phyloP scores from a whole-genome alignment of 805 yeast species.

The Saturnispora silvae region DNA sequence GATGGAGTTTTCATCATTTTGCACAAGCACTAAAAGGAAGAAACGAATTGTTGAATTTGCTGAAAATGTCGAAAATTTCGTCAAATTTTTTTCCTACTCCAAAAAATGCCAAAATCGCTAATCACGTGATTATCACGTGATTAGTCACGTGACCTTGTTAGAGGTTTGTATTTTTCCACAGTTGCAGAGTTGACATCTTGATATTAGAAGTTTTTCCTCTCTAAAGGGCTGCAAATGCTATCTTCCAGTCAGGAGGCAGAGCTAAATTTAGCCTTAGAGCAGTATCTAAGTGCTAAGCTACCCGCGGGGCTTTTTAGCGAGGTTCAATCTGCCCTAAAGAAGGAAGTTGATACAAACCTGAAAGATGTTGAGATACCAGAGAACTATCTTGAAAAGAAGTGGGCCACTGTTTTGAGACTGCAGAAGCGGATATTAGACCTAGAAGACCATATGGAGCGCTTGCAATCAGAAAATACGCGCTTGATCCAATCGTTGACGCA shows the following conservation, averaged over 20 bases:
- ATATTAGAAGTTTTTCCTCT: background rate
- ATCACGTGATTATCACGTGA: no score
- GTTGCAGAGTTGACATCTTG: no score
- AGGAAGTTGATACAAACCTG: no score
- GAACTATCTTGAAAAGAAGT: constrained; percentile 55
- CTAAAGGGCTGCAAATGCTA: constrained; percentile 2
- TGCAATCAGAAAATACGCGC: constrained; percentile 30
- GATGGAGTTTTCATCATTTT: constrained; percentile 17
- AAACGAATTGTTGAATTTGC: no score
- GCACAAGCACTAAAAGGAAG: no score
- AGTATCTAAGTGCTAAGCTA: constrained; percentile 18
- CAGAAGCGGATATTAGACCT: constrained; percentile 65
- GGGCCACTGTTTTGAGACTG: constrained; percentile 75
- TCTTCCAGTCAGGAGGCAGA: constrained; percentile 14
- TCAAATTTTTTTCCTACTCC: no score
- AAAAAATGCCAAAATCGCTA: no score
- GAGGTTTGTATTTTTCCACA: no score
- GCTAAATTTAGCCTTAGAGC: constrained; percentile 27
- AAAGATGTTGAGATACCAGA: constrained; percentile 17
- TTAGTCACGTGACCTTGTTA: no score
- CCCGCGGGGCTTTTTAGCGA: constrained; percentile 1
- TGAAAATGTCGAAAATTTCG: no score
- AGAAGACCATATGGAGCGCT: constrained; percentile 45
- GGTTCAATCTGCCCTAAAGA: no score
- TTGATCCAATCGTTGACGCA: constrained; percentile 5